phyloP scores from a whole-genome alignment of 352 stramenopile species.

The Phytophthora aleatoria region DNA sequence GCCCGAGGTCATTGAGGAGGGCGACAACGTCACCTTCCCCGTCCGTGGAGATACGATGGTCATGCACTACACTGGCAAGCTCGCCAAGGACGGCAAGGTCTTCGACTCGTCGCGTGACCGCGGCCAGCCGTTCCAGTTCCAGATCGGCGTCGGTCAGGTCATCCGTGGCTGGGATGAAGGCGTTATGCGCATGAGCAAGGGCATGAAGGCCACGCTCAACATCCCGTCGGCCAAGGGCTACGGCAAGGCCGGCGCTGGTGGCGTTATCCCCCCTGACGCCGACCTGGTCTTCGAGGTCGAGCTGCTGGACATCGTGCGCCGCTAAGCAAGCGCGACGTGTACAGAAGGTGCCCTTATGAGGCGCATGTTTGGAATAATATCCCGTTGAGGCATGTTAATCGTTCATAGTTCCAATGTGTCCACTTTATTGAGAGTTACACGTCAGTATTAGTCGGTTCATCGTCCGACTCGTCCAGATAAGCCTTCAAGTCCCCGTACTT shows the following conservation, averaged over 20 bases:
- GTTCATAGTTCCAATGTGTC: too few relatives aligned
- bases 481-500: constrained; percentile 60
- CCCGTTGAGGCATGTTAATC: too few relatives aligned
- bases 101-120: constrained; percentile 84
- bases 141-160: constrained; percentile 85
- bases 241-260: constrained; percentile 78
- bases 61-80: constrained; percentile 86
- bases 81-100: constrained; percentile 61
- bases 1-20: constrained; percentile 67
- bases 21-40: constrained; percentile 72
- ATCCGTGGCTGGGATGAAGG: constrained; percentile 96
- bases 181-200: constrained; percentile 95
- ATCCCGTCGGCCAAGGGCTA: constrained; percentile 95
- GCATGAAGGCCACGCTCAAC: constrained; percentile 91
- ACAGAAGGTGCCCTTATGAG: too few relatives aligned
- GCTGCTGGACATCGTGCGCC: constrained; percentile 80
- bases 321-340: constrained; percentile 14
- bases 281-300: constrained; percentile 95
- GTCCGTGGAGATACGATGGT: constrained; percentile 73
- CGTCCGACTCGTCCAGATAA: constrained; percentile 59
- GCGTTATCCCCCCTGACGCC: constrained; percentile 91
- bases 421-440: constrained; percentile 16
- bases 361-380: too few relatives aligned
- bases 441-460: constrained; percentile 38
- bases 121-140: constrained; percentile 80